Evolutionary conservation across 306 rosid species (phyloP), one percentile per base, ranked within the genome.

Genomic region (Malus sylvestris): DNA sequence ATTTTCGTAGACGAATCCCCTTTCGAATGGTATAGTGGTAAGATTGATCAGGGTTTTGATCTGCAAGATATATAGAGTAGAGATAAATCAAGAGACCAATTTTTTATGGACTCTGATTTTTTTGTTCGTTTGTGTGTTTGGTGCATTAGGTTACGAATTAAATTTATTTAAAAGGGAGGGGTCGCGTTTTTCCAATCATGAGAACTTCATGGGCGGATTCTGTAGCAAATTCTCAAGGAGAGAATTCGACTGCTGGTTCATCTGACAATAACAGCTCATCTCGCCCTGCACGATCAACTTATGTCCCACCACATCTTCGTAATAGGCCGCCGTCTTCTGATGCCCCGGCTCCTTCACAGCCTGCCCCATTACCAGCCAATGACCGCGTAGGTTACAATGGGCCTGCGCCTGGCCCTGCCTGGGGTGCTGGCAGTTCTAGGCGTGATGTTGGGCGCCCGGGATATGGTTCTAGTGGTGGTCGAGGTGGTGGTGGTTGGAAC

Each of bases 221-320:
- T 76, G 97, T 80, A 46, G 89, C 90, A 10, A 82, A 86, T 65
- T 85, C 92, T 83, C 78, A 68, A 58, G 29, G 73, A 66, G 87
- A 85, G 73, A 72, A 51, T 74, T 77, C 53, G 69, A 81, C 82
- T 44, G 29, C 40, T 42, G 81, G 86, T 73, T 81, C 89, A 29
- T 84, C 82, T 35, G 73, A 71, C 13, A 69, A 66, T 69, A 82
- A 69, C 65, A 76, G 76, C 67, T n/a, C 71, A 4, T 67, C 79
- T 11, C 82, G 85, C 51, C 86, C 91, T 59, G 4, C 81, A 15
- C 82, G 88, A 30, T 63, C 88, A 6, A 84, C 91, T 0, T 91
- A 91, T 70, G 97, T 91, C 57, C 97, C 93, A 0, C 97, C 97
- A 1, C 97, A 91, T 83, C 93, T 91, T 75, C 90, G 97, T 16